Evolutionary conservation across 176 grass and related monocot genomes (phyloP), one percentile per base, ranked within the genome.

Genomic region (Triticum dicoccoides): DNA sequence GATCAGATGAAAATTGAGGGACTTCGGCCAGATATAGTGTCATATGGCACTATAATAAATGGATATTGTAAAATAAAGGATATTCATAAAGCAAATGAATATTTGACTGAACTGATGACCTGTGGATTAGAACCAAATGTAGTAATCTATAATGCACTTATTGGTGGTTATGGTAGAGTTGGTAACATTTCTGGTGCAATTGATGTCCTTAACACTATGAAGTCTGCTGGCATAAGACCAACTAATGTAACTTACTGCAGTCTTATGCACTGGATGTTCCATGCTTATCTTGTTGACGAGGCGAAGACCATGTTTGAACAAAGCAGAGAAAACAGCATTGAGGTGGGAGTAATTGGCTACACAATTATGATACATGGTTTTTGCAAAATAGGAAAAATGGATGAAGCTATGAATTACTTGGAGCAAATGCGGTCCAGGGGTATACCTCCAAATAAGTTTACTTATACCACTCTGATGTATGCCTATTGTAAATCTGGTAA

Each of bases 11-110:
- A 84, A 85, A 77, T 18, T 86, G 88, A 86, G 64, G 88, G 89
- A 65, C 84, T 93, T 70, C 74, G 89, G 80, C 87, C 93, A 45
- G 93, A 98, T 87, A 69, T 93, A 87, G 89, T 98, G 82, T 83
- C 88, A 52, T 93, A 90, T 91, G 89, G 96, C 18, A 90, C 78
- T 9, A 92, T 95, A 78, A 93, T 98, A 92, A 63, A 93, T 86
- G 93, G 91, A 69, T 93, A 89, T 78, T 98, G 93, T 76, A 95
- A 93, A 87, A 76, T 69, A 85, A 98, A 98, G 84, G 88, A 95
- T 67, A 80, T 98, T 54, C 73, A 92, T 29, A 93, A 93, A 82
- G 96, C 91, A 63, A 89, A 93, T 86, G 66, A 73, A 66, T 93
- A 86, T 89, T 78, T 95, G 42, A 66, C 67, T 80, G 88, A 93